phyloP scores from a whole-genome alignment of 495 filamentous ascomycete genomes.

The Rhizodiscina lignyota region DNA sequence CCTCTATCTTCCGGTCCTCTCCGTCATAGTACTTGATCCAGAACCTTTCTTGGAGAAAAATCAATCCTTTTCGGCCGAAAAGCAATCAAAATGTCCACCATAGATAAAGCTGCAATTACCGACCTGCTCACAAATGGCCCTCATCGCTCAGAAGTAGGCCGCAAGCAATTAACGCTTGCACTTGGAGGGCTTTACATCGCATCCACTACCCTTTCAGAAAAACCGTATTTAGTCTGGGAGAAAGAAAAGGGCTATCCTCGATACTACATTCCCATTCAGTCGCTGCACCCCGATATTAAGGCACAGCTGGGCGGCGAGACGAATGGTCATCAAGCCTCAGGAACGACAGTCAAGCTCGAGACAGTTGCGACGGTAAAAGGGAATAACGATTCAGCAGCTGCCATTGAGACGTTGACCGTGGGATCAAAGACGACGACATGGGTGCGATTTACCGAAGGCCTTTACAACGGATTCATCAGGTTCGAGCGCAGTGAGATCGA shows the following conservation, averaged over 20 bases:
- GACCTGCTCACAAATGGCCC: constrained; percentile 1
- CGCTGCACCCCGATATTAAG: constrained; percentile 4
- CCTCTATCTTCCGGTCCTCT: too few relatives aligned
- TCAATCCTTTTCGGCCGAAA: neutral
- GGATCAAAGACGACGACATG: constrained; percentile 3
- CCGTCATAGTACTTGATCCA: too few relatives aligned
- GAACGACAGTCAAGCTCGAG: neutral
- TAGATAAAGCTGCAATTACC: neutral
- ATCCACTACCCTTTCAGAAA: constrained; percentile 3
- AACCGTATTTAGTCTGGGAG: constrained; percentile 5
- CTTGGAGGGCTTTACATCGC: constrained; percentile 5
- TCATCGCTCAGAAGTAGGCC: neutral
- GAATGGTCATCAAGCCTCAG: too few relatives aligned
- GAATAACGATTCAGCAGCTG: neutral
- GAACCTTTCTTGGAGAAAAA: too few relatives aligned
- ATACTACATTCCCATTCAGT: constrained; percentile 4
- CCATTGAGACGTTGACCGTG: neutral
- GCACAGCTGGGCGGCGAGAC: too few relatives aligned
- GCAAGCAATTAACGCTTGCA: constrained; percentile 4
- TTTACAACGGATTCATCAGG: constrained; percentile 1
- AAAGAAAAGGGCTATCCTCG: constrained; percentile 2
- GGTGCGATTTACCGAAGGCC: constrained; percentile 4
- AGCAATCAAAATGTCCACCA: neutral
- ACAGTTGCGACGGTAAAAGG: neutral
- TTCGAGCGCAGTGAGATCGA: constrained; percentile 7